Base-by-base conservation (phyloP, 2,329 filamentous ascomycete genomes). In the Lasiodiplodia gonubiensis region DNA sequence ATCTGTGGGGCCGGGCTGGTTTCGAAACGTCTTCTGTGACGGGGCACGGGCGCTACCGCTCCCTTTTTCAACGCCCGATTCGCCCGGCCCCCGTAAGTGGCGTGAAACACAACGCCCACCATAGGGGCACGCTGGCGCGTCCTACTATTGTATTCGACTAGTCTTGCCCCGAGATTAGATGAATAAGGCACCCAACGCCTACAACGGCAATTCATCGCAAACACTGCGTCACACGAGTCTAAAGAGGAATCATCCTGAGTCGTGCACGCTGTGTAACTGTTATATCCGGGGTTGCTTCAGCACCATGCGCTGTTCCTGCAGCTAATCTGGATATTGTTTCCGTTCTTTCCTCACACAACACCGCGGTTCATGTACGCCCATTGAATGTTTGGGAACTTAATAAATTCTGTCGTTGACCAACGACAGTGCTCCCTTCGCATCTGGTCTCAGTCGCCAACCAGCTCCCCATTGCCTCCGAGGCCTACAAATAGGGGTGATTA, bases 21-120 rank as follows among this genome's bases (percentile, higher is more conserved):
- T 59, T 59, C 55, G 55, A 46, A 59, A 59, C 55, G 27, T 16
- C 33, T 25, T 42, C 21, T 39, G 51, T 33, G 53, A 57, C 53
- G 53, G 3, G 33, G 35, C 53, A 57, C 53, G 33, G 33, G n/a
- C 33, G 25, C n/a, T 5, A 39, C 18, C 18, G 25, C 33, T 35
- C 30, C 53, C 53, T 33, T 55, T 21, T 55, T n/a, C 30, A 55
- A 12, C 53, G 30, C 37, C 10, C 46, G 21, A 59, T 59, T 59
- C 16, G 55, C 18, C 23, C 37, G 27, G 16, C 12, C 30, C n/a
- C 49, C n/a, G 7, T 11, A 2, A n/a, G 52, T 55, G 52, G 27
- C 52, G 52, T 23, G 49, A 52, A 30, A 33, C 30, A 33, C 30
- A 33, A 48, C 42, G 21, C 42, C 18, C 18, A 48, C 42, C 18